Evolutionary conservation across 176 grass and related monocot species (phyloP).

Genomic region (Elymus sibiricus): DNA sequence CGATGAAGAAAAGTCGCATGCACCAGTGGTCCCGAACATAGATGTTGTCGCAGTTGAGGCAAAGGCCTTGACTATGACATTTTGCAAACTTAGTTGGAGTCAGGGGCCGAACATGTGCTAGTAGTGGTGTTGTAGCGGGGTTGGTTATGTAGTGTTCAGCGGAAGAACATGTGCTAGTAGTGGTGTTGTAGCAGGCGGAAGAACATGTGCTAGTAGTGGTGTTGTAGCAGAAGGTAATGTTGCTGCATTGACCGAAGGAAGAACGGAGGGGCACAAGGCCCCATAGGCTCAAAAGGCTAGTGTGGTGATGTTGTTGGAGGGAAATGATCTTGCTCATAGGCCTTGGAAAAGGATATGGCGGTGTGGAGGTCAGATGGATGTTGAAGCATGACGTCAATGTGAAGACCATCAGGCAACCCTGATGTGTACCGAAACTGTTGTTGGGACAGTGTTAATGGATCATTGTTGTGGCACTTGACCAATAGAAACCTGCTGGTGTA

Average conservation of each 20-base stretch:
- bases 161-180: background rate
- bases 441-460: background rate
- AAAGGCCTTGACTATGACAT: background rate
- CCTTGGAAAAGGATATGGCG: background rate
- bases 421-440: background rate
- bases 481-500: background rate
- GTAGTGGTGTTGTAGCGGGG: background rate
- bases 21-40: background rate
- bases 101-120: background rate
- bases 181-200: background rate
- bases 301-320: background rate
- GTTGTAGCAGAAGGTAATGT: background rate
- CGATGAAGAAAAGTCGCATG: background rate
- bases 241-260: background rate
- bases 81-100: background rate
- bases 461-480: background rate
- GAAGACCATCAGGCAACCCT: background rate
- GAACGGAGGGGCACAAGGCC: background rate
- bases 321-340: accelerated
- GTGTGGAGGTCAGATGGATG: background rate
- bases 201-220: background rate
- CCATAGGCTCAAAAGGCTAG: background rate
- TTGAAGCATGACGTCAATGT: background rate
- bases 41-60: background rate
- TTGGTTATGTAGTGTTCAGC: background rate